Percentiles rank a stretch among this genome's conserved stretches.
These are phyloP conservation scores for Tranzscheliella williamsii DNA, from an alignment of 1,284 basidiomycete species.

Conservation along the genomic window DNA sequence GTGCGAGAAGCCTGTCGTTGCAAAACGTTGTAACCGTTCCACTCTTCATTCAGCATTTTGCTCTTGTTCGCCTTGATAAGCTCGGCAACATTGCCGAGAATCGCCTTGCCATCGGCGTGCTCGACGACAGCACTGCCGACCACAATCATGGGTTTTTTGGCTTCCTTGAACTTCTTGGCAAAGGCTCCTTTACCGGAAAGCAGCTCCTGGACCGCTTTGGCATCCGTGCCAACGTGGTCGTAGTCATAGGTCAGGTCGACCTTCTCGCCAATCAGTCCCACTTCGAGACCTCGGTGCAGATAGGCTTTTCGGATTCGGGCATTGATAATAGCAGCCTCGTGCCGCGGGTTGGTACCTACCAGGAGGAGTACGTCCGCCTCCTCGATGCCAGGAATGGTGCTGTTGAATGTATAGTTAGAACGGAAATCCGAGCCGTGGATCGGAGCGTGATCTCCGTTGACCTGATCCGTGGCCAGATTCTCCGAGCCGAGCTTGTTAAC, in stretches of 20 bases:
- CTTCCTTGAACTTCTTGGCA: slow-evolving; percentile 82
- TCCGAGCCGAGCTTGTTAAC: slow-evolving; percentile 93
- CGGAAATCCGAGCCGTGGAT: slow-evolving; percentile 85
- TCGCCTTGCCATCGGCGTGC: slow-evolving; percentile 80
- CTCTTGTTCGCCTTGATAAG: slow-evolving; percentile 71
- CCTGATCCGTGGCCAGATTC: slow-evolving; percentile 82
- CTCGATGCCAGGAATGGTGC: slow-evolving; percentile 88
- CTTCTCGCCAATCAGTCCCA: slow-evolving; percentile 87
- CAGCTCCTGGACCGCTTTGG: slow-evolving; percentile 79
- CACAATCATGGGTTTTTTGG: slow-evolving; percentile 91
- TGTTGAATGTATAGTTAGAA: slow-evolving; percentile 95
- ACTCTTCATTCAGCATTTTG: slow-evolving; percentile 80
- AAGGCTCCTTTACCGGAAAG: slow-evolving; percentile 75
- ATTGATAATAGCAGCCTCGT: slow-evolving; percentile 97
- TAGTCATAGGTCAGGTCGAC: slow-evolving; percentile 92
- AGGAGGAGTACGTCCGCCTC: slow-evolving; percentile 90
- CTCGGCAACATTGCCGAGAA: slow-evolving; percentile 77
- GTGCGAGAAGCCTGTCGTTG: slow-evolving; percentile 87
- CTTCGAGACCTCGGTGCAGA: slow-evolving; percentile 80
- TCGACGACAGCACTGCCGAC: slow-evolving; percentile 86
- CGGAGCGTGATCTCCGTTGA: slow-evolving; percentile 70
- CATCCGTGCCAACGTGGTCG: slow-evolving; percentile 81
- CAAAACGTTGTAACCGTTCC: slow-evolving; percentile 93
- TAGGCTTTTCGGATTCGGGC: slow-evolving; percentile 94
- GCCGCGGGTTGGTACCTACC: slow-evolving; percentile 94